Evolutionary conservation across 2,329 filamentous ascomycete species (phyloP), one percentile per base, ranked within the genome.

Genomic region (Colletotrichum plurivorum): DNA sequence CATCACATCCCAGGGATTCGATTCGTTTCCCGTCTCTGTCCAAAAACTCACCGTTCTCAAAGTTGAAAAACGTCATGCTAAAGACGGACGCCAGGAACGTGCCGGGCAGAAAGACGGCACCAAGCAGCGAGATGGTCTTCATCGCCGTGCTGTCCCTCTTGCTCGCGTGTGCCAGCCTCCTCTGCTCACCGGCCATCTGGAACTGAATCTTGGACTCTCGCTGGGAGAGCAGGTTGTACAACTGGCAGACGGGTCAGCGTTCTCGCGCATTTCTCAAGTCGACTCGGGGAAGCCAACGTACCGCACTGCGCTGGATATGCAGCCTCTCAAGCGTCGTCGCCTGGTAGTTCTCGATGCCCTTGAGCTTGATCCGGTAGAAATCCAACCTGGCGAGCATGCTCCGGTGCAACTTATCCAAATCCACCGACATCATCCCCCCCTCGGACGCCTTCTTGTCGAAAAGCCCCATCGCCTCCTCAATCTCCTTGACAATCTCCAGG

Each of bases 61-160:
- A 91, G 78, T 91, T 85, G 80, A 91, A 91, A 76, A 91, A 91
- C 0, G 88, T 88, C 88, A 90, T 91, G 80, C 85, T 87, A 73
- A 91, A 91, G 25, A 91, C 81, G 0, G 89, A 91, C 9, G 89
- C 85, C 18, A 91, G 82, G 71, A 87, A 90, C 1, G 88, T 90
- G 2, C 88, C 89, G 0, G 89, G 89, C 6, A 91, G 80, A 73
- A 91, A 91, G 48, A 91, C 80, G 48, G 88, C 88, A 31, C 89
- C 89, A 63, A 91, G 85, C 1, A 91, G 83, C 0, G 89, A 90
- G 46, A 91, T 82, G 0, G 88, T 89, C 80, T 91, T 91, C 88
- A 90, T 90, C 65, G 88, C 87, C 4, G 87, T 89, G 76, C 87
- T 88, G 76, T 90, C 88, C 13, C 88, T 83, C 76, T 90, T 90